Percentiles rank a stretch among this genome's conserved stretches.
Conservation (phyloP, 257 asterid genomes). For the Catharanthus roseus region DNA sequence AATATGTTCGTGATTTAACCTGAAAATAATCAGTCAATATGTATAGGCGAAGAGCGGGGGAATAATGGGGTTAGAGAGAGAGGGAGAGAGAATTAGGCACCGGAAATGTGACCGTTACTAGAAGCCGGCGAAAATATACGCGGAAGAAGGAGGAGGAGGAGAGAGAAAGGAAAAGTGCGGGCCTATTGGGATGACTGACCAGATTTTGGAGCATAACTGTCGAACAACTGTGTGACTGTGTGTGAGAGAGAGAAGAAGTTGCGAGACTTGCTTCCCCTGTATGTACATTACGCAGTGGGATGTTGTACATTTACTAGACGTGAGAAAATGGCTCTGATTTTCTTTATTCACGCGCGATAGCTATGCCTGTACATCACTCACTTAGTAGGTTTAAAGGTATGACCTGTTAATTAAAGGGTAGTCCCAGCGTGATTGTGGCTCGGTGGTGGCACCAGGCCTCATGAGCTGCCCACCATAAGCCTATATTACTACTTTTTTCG, state of each 20-base stretch:
- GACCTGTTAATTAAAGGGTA: background rate
- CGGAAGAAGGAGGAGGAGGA: conserved; percentile 8
- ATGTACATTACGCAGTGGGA: background rate
- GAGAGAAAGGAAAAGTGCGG: conserved; percentile 16
- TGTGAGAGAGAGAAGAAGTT: conserved; percentile 14
- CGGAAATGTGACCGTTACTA: conserved; percentile 44
- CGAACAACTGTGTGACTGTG: conserved; percentile 21
- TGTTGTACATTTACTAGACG: conserved; percentile 10
- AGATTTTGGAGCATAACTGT: conserved; percentile 38
- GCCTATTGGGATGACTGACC: conserved; percentile 14
- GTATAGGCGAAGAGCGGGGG: background rate
- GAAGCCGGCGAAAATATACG: conserved; percentile 29
- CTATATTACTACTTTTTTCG: no score
- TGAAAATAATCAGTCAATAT: conserved; percentile 16
- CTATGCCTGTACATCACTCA: background rate
- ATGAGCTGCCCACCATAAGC: no score
- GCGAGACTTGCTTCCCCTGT: background rate
- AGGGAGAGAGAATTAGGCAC: conserved; percentile 24
- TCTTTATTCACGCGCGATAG: conserved; percentile 6
- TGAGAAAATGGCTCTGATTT: conserved; percentile 1
- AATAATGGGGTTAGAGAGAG: conserved; percentile 14
- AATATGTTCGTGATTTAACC: background rate
- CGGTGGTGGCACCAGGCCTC: no score
- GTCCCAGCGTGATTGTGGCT: background rate
- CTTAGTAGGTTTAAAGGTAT: background rate